A percentile compares a stretch with the other conserved stretches of the same genome.
These are phyloP conservation scores for Chrysanthemum makinoi DNA, from an alignment of 129 eudicot genomes.

Conservation along the genomic window DNA sequence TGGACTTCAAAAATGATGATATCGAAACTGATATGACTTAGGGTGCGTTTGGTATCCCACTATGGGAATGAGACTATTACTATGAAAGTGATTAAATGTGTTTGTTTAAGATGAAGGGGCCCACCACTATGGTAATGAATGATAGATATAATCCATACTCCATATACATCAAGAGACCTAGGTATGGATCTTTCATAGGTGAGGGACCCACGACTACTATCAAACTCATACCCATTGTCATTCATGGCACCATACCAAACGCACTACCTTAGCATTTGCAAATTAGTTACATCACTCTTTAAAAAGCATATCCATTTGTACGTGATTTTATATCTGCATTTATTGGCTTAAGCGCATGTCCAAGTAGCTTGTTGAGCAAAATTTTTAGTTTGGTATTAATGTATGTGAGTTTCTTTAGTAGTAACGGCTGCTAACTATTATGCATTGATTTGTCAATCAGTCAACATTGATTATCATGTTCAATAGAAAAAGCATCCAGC, in stretches of 20 bases:
- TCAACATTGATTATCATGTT: conserved; percentile 20
- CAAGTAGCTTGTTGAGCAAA: background rate
- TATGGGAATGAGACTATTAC: too few species aligned
- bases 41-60: too few species aligned
- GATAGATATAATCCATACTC: too few species aligned
- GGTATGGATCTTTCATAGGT: too few species aligned
- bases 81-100: too few species aligned
- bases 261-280: too few species aligned
- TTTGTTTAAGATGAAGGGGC: too few species aligned
- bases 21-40: background rate
- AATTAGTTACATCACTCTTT: background rate
- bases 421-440: background rate
- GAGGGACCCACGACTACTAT: too few species aligned
- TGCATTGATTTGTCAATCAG: background rate
- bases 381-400: conserved; percentile 13
- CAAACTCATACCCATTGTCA: too few species aligned
- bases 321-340: conserved; percentile 4
- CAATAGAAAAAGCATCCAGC: background rate
- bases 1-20: background rate
- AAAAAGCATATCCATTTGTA: conserved; percentile 4
- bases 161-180: too few species aligned
- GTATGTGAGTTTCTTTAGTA: background rate
- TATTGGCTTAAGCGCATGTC: conserved; percentile 11
- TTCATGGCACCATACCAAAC: too few species aligned
- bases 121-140: too few species aligned